Evolutionary conservation across 2,329 filamentous ascomycete genomes (phyloP).

Genomic region (Bretziella fagacearum): DNA sequence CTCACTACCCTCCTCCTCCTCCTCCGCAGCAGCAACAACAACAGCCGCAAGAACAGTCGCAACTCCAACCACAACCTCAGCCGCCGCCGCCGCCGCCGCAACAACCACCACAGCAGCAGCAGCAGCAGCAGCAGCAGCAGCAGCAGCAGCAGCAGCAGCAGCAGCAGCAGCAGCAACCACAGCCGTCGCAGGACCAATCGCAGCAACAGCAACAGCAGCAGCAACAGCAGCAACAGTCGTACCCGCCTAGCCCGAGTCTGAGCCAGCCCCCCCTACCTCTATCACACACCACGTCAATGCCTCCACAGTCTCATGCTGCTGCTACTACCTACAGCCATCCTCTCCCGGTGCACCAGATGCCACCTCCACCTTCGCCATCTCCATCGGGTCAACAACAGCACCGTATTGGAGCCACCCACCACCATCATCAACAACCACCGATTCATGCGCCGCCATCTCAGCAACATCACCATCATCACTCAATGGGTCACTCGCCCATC

Average conservation of each 20-base stretch:
- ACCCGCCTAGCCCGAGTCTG: too few species aligned
- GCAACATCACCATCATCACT: not conserved
- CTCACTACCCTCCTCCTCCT: constrained; percentile 7
- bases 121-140: not conserved
- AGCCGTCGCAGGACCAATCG: too few species aligned
- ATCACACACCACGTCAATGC: too few species aligned
- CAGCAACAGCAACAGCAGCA: too few species aligned
- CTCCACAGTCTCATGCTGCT: not conserved
- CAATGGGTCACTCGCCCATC: too few species aligned
- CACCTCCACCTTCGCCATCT: not conserved
- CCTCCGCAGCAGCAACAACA: constrained; percentile 1
- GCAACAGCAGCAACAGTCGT: too few species aligned
- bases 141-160: too few species aligned
- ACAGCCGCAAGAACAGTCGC: not conserved
- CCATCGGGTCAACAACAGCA: not conserved
- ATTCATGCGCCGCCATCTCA: not conserved
- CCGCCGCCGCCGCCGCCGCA: not conserved
- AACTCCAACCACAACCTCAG: not conserved
- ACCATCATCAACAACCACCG: not conserved
- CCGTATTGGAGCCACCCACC: not conserved
- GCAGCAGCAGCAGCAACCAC: too few species aligned
- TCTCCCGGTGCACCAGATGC: not conserved
- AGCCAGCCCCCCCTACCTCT: too few species aligned
- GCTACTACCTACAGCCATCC: not conserved
- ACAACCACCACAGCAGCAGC: not conserved